phyloP scores from a whole-genome alignment of 2,329 filamentous ascomycete species.

The Scedosporium minutisporum region DNA sequence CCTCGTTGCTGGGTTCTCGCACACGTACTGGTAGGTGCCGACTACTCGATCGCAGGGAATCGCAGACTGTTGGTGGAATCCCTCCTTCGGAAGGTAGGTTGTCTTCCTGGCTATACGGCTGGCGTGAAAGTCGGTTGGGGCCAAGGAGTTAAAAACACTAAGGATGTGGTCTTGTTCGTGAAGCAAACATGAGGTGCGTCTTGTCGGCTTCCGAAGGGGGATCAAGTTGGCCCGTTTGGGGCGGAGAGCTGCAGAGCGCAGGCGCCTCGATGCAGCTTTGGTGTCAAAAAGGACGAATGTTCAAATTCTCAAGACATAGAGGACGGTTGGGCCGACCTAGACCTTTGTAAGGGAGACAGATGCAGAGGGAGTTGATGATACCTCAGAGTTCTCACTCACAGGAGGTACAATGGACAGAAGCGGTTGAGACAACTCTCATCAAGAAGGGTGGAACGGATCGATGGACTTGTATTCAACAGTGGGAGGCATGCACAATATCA shows the following conservation, averaged over 20 bases:
- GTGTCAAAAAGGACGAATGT: constrained; percentile 5
- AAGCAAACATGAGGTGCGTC: constrained; percentile 5
- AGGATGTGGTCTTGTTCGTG: background rate
- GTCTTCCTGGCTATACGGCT: background rate
- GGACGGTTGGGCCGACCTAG: background rate
- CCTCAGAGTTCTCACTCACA: background rate
- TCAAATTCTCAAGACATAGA: background rate
- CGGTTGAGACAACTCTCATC: background rate
- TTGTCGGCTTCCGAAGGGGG: constrained; percentile 4
- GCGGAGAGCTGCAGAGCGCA: constrained; percentile 12
- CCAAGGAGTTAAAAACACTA: background rate
- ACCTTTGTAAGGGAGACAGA: background rate
- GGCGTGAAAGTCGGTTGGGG: background rate
- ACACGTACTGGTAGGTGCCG: background rate
- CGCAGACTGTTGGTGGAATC: background rate
- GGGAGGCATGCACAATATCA: constrained; percentile 2
- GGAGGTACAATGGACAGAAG: background rate
- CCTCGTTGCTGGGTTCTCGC: background rate
- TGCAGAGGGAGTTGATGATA: background rate
- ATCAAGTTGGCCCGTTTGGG: constrained; percentile 10
- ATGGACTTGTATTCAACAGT: background rate
- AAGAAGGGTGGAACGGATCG: background rate
- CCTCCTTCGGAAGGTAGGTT: background rate
- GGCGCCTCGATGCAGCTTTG: constrained; percentile 12
- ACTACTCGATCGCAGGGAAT: background rate